Evolutionary conservation across 176 grass and related monocot genomes (phyloP).

Genomic region (bread wheat (Triticum aestivum)): IWGSC_CS_RefSeq_v2.1 NC_057810.1:665503395-665503894

Average conservation of each 20-base stretch:
- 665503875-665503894: too few relatives aligned
- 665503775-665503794: too few relatives aligned
- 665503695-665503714: conserved; percentile 30
- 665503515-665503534: not conserved
- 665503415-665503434: too few relatives aligned
- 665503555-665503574: conserved; percentile 86
- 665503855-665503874: too few relatives aligned
- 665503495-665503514: conserved; percentile 1
- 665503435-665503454: too few relatives aligned
- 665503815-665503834: too few relatives aligned
- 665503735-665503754: not conserved
- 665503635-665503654: conserved; percentile 48
- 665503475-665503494: too few relatives aligned
- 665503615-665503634: conserved; percentile 62
- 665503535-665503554: conserved; percentile 34
- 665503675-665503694: conserved; percentile 4
- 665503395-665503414: too few relatives aligned
- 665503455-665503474: too few relatives aligned
- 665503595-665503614: conserved; percentile 48
- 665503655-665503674: conserved; percentile 43
- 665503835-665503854: too few relatives aligned
- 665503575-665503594: conserved; percentile 77
- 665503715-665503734: conserved; percentile 55
- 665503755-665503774: too few relatives aligned
- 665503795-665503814: too few relatives aligned